Evolutionary conservation across 1,284 basidiomycete genomes (phyloP).

Genomic region (Leccinum subatratum): DNA sequence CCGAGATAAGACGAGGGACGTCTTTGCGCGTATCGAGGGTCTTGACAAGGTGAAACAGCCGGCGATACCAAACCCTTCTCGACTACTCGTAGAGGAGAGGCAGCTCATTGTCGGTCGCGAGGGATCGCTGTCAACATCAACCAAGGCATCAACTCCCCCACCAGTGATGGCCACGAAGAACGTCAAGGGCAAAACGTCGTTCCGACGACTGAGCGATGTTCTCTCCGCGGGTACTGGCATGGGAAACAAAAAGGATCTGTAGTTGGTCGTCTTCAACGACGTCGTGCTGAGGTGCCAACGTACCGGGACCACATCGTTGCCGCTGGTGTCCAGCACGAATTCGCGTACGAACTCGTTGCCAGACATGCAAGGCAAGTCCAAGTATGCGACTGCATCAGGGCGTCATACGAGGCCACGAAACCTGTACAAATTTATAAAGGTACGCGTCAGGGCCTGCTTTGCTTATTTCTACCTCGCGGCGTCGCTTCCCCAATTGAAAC

Average conservation of each 20-base stretch:
- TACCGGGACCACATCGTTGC: slow-evolving; percentile 83
- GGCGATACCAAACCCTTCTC: slow-evolving; percentile 82
- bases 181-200: slow-evolving; percentile 74
- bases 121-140: slow-evolving; percentile 24
- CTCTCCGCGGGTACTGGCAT: slow-evolving; percentile 53
- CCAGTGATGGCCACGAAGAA: slow-evolving; percentile 49
- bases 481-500: too few relatives aligned
- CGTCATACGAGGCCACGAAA: slow-evolving; percentile 78
- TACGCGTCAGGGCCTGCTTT: slow-evolving; percentile 27
- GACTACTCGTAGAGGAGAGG: slow-evolving; percentile 82
- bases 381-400: slow-evolving; percentile 67
- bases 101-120: slow-evolving; percentile 41
- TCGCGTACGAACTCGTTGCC: slow-evolving; percentile 68
- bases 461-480: slow-evolving; percentile 1
- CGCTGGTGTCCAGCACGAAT: slow-evolving; percentile 70
- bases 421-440: slow-evolving; percentile 84
- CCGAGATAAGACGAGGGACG: slow-evolving; percentile 88
- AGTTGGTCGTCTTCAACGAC: slow-evolving; percentile 94
- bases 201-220: slow-evolving; percentile 81
- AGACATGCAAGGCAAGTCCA: slow-evolving; percentile 75
- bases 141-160: slow-evolving; percentile 50
- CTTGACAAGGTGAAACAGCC: slow-evolving; percentile 84
- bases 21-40: slow-evolving; percentile 93
- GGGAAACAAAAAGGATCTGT: slow-evolving; percentile 80
- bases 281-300: slow-evolving; percentile 90